These are phyloP conservation scores for Sindora glabra DNA, from an alignment of 306 rosid species.

Conservation along the genomic window DNA sequence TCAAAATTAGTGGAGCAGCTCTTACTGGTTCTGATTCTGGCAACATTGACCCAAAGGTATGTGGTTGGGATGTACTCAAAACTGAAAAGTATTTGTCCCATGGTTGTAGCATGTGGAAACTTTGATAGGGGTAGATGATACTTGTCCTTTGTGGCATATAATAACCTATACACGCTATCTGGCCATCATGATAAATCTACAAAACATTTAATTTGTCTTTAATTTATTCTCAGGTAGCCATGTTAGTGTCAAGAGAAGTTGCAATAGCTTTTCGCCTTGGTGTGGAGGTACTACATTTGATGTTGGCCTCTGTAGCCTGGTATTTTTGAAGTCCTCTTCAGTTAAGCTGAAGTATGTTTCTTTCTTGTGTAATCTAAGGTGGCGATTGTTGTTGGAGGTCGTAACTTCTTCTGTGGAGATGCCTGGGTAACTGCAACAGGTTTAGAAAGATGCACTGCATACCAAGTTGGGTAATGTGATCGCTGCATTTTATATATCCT, in stretches of 20 bases:
- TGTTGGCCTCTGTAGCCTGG: slow-evolving; percentile 4
- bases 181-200: not conserved
- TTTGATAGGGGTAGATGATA: not conserved
- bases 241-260: too few species aligned
- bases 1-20: slow-evolving; percentile 90
- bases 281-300: slow-evolving; percentile 61
- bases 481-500: not conserved
- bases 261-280: slow-evolving; percentile 54
- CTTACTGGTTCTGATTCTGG: slow-evolving; percentile 77
- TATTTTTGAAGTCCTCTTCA: slow-evolving; percentile 1
- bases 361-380: slow-evolving; percentile 40
- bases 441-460: slow-evolving; percentile 79
- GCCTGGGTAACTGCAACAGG: slow-evolving; percentile 87
- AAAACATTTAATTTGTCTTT: too few species aligned
- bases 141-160: too few species aligned
- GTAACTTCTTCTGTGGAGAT: slow-evolving; percentile 91
- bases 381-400: slow-evolving; percentile 91
- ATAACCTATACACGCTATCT: too few species aligned
- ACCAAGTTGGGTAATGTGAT: slow-evolving; percentile 86
- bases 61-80: slow-evolving; percentile 4
- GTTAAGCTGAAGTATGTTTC: slow-evolving; percentile 16
- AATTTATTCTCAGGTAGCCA: not conserved
- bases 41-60: slow-evolving; percentile 83
- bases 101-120: not conserved
- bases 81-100: not conserved